Evolutionary conservation across 768 basidiomycete species (phyloP).

Genomic region (Auriscalpium vulgare): DNA sequence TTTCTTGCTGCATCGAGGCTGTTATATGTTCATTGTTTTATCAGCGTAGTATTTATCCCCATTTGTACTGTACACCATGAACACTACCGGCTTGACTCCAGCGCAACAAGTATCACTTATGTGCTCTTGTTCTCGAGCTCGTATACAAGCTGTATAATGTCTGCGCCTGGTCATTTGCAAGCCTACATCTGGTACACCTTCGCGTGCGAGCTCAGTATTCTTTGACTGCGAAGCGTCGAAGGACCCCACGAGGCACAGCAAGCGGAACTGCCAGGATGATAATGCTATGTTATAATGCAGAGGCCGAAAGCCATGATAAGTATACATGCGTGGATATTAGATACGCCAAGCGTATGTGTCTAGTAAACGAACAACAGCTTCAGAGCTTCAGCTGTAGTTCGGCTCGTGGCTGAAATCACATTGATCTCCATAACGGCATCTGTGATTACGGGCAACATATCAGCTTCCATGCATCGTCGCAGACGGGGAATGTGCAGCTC

Average conservation of each 20-base stretch:
- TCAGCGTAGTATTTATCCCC: slow-evolving; percentile 24
- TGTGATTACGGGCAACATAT: slow-evolving; percentile 46
- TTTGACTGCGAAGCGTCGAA: too few relatives aligned
- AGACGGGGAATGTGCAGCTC: slow-evolving; percentile 49
- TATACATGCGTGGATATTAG: too few relatives aligned
- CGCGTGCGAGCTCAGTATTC: too few relatives aligned
- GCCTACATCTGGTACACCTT: too few relatives aligned
- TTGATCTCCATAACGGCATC: slow-evolving; percentile 84
- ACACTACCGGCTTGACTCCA: neutral
- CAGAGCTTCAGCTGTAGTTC: slow-evolving; percentile 6
- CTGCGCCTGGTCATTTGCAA: too few relatives aligned
- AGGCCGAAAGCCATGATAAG: too few relatives aligned
- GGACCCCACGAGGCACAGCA: too few relatives aligned
- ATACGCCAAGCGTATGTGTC: too few relatives aligned
- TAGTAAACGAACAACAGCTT: neutral
- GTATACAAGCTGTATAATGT: too few relatives aligned
- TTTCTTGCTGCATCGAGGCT: slow-evolving; percentile 17
- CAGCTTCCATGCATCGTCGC: slow-evolving; percentile 26
- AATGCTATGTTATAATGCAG: too few relatives aligned
- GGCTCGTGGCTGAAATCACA: slow-evolving; percentile 77
- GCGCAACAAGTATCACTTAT: neutral
- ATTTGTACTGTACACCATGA: neutral
- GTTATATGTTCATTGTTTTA: slow-evolving; percentile 23
- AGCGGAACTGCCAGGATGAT: too few relatives aligned
- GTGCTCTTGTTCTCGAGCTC: neutral